Evolutionary conservation across 1,284 basidiomycete genomes (phyloP), one percentile per base, ranked within the genome.

Genomic region (Coniferiporia weirii): DNA sequence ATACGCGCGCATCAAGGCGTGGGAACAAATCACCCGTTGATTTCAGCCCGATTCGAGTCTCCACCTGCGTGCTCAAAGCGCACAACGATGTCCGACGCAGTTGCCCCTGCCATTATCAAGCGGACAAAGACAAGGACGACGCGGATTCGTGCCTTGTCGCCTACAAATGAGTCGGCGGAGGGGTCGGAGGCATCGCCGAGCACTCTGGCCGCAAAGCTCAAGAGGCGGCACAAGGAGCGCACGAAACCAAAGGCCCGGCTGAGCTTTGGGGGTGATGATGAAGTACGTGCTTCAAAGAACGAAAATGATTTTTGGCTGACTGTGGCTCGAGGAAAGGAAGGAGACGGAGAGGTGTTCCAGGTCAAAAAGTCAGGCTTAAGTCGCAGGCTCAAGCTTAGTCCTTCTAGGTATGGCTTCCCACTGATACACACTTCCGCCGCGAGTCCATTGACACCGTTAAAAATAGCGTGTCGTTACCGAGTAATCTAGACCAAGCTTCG

Each of bases 261-360:
- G 59, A 95, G 92, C 69, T 95, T 95, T 74, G 93, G 91, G 5
- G 87, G 75, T 10, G 86, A 84, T 34, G 89, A 91, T 62, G 89
- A 90, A 75, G 90, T 88, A 66, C 61, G 78, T 69, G 65, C 68
- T 69, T 60, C 54, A 54, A 52, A 58, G 36, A 44, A 59, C 64
- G 64, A 66, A 68, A 59, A 61, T 40, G 48, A 43, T 15, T 45
- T 27, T 52, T 53, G 61, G 47, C 17, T 44, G 43, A 61, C 69
- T 43, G 68, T 74, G 57, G 68, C 64, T 66, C 60, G 64, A 45
- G 48, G 54, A 56, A 56, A 87, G 83, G 79, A 80, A 65, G 77
- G 76, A 13, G 79, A 78, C 53, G 80, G 77, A 3, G 84, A 89
- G 57, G 75, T 79, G 1, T 90, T 91, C 69, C 78, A 87, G 73